phyloP scores from a whole-genome alignment of 2,329 filamentous ascomycete species.

The Tympanopsis confertula region DNA sequence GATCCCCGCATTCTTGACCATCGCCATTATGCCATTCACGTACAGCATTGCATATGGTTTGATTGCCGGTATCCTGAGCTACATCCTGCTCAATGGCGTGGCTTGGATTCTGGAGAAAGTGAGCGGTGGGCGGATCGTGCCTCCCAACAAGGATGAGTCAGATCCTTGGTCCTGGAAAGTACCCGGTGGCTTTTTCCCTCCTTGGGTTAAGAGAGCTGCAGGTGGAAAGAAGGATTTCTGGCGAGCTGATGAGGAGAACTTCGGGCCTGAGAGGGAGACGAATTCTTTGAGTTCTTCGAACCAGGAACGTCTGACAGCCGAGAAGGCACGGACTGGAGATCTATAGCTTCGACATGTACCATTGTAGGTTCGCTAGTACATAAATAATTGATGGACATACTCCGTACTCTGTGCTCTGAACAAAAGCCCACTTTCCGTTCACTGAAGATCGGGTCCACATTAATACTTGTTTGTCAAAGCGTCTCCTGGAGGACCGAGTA shows the following conservation, averaged over 20 bases:
- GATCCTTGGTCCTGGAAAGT: slow-evolving; percentile 73
- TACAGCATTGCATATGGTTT: slow-evolving; percentile 82
- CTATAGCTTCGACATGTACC: not conserved
- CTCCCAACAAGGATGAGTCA: slow-evolving; percentile 64
- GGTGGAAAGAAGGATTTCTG: slow-evolving; percentile 67
- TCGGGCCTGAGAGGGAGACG: not conserved
- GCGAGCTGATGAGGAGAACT: slow-evolving; percentile 25
- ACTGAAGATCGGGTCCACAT: not conserved
- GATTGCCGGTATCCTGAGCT: slow-evolving; percentile 68
- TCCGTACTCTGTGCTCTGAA: not conserved
- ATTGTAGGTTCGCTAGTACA: not conserved
- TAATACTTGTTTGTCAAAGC: not conserved
- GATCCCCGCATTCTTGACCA: slow-evolving; percentile 72
- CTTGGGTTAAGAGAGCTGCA: slow-evolving; percentile 55
- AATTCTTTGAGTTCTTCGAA: not conserved
- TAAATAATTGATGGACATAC: not conserved
- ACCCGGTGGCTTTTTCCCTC: slow-evolving; percentile 62
- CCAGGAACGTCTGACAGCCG: not conserved
- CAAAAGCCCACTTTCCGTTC: not conserved
- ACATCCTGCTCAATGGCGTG: slow-evolving; percentile 62
- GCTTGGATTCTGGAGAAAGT: slow-evolving; percentile 58
- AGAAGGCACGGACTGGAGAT: not conserved
- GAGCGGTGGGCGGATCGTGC: slow-evolving; percentile 59
- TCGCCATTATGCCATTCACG: slow-evolving; percentile 79
- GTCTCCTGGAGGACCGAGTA: not conserved